A percentile compares a stretch with the other conserved stretches of the same genome.
These are phyloP conservation scores for Apocynum venetum DNA, from an alignment of 257 asterid species.

Conservation along the genomic window DNA sequence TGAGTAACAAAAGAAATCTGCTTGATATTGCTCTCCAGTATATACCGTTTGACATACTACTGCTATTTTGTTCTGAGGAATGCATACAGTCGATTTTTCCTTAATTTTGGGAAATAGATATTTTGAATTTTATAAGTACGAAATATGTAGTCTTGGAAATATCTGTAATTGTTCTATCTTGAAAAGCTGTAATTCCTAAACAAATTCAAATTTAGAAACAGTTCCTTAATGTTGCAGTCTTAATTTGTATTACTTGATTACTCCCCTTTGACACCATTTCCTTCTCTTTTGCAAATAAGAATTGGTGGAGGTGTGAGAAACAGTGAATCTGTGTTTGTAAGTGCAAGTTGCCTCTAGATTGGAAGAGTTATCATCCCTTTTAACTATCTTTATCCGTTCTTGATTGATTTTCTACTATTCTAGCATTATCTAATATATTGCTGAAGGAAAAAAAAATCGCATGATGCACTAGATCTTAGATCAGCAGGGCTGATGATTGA, in stretches of 20 bases:
- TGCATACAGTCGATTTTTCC: not conserved
- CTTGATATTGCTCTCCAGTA: conserved; percentile 1
- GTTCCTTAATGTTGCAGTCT: not conserved
- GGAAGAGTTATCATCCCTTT: not conserved
- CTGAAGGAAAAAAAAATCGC: not conserved
- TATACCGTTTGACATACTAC: conserved; percentile 10
- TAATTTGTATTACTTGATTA: not conserved
- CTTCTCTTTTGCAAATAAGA: not conserved
- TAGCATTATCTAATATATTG: not conserved
- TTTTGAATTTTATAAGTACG: not conserved
- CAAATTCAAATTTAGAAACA: conserved; percentile 5
- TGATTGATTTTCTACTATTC: not conserved
- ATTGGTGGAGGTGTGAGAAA: not conserved
- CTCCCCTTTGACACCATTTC: not conserved
- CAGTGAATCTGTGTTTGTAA: not conserved
- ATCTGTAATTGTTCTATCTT: conserved; percentile 1
- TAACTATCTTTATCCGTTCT: not conserved
- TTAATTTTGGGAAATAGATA: conserved; percentile 4
- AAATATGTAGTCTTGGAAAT: conserved; percentile 6
- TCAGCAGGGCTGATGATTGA: not conserved
- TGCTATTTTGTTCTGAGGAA: conserved; percentile 2
- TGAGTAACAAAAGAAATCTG: conserved; percentile 12
- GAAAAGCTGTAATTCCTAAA: conserved; percentile 4
- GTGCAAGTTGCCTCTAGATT: not conserved
- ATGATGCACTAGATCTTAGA: not conserved